Percentiles rank a stretch among this genome's conserved stretches.
phyloP scores from a whole-genome alignment of 768 basidiomycete genomes.

The Saitozyma podzolica region DNA sequence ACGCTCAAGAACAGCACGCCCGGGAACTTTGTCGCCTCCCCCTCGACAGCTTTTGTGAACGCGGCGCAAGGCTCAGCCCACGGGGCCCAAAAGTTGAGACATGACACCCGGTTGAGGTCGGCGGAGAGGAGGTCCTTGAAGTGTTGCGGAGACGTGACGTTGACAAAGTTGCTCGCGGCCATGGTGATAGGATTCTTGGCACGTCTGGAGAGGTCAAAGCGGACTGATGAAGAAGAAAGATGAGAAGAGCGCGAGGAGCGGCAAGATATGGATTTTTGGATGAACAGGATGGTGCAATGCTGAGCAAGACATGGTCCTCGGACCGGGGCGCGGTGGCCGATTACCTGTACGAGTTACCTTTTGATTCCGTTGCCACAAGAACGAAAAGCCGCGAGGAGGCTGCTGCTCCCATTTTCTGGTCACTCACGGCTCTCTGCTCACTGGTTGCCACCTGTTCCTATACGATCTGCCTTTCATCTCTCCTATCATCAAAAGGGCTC shows the following conservation, averaged over 20 bases:
- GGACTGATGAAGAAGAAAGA: background rate
- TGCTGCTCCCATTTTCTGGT: background rate
- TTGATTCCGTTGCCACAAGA: no score
- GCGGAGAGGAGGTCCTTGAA: slow-evolving; percentile 72
- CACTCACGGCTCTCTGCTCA: background rate
- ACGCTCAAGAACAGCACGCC: slow-evolving; percentile 73
- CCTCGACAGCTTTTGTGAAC: slow-evolving; percentile 77
- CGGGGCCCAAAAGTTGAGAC: slow-evolving; percentile 93
- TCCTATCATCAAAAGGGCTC: background rate
- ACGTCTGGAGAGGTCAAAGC: background rate
- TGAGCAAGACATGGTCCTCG: slow-evolving; percentile 7
- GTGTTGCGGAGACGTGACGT: slow-evolving; percentile 65
- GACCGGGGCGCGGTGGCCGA: no score
- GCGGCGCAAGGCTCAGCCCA: slow-evolving; percentile 87
- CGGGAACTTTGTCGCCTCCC: slow-evolving; percentile 72
- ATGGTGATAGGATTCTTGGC: background rate
- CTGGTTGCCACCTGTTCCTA: slow-evolving; percentile 1
- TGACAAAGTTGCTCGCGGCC: slow-evolving; percentile 54
- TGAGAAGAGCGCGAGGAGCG: background rate
- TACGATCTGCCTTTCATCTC: background rate
- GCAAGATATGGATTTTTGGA: background rate
- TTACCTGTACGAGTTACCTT: no score
- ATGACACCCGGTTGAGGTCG: slow-evolving; percentile 77
- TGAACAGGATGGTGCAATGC: slow-evolving; percentile 2
- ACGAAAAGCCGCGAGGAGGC: background rate